Evolutionary conservation across 768 basidiomycete species (phyloP), one percentile per base, ranked within the genome.

Genomic region (Termitomyces sp.): DNA sequence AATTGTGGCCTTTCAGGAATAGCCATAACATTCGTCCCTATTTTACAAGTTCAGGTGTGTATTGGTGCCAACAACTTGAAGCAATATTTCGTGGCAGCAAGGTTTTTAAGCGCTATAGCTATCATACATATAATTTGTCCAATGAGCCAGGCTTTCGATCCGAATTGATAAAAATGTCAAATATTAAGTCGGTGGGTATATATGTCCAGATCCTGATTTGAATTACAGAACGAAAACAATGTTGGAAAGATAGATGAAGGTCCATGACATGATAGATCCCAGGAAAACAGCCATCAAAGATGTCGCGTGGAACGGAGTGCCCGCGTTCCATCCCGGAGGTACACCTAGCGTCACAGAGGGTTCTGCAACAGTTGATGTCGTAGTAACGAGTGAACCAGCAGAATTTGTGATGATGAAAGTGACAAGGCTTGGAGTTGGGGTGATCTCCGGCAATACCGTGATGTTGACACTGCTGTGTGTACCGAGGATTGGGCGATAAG

Each of bases 401-500:
- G 81, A 67, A 61, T 89, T 76, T 3, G 91, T 91, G 39, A 83
- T 60, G 32, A 84, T 71, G 49, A 89, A 69, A 3, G 90, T 92
- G 28, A 77, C 74, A 16, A 84, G 69, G 7, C 80, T 80, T 2
- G 83, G 81, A 7, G 76, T 64, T 5, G 84, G 82, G 38, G 76
- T 75, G 32, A 91, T 79, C 20, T 75, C 76, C 16, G 90, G 89
- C 12, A 93, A 72, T 7, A 79, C 84, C 1, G 87, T 81, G 33
- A 73, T 76, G 63, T 82, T 86, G 48, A 74, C 68, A 7, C 59
- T 53, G 46, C 71, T 71, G 63, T 76, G 63, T 63, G 73, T 61
- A 20, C 75, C 82, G 53, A 89, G 72, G 32, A 90, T 75, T 0
- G 91, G 79, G 39, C 72, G 76, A 68, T 93, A 93, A 3, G 90